Percentiles rank a stretch among this genome's conserved stretches.
Conservation (phyloP, 371 early-diverging fungal species). For the Mortierella sp. region DNA sequence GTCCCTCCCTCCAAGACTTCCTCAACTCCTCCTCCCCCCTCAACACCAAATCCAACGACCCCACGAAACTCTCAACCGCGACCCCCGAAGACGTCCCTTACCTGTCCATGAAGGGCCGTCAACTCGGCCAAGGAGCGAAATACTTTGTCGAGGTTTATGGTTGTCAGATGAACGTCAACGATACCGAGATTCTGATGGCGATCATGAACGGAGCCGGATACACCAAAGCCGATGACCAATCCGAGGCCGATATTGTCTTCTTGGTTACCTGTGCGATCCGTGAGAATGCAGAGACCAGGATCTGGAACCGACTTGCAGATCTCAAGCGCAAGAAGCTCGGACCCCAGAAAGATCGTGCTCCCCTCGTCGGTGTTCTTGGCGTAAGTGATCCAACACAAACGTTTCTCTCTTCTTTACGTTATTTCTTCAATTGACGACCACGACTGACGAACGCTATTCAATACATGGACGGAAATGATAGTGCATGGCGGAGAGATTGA, state of each 20-base stretch:
- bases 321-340: constrained; percentile 71
- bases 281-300: constrained; percentile 82
- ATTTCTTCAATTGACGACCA: neutral
- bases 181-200: constrained; percentile 84
- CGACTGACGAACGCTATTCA: neutral
- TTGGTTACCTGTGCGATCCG: constrained; percentile 87
- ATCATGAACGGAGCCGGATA: constrained; percentile 81
- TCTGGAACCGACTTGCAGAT: constrained; percentile 77
- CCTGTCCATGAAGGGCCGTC: constrained; percentile 59
- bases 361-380: constrained; percentile 84
- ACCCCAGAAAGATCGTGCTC: constrained; percentile 64
- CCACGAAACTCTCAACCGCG: constrained; percentile 29
- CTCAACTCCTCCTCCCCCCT: constrained; percentile 57
- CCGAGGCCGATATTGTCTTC: constrained; percentile 79
- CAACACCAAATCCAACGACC: constrained; percentile 21
- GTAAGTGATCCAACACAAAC: constrained; percentile 51
- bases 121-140: constrained; percentile 60
- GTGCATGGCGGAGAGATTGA: constrained; percentile 86
- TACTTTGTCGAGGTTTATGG: constrained; percentile 86
- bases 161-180: constrained; percentile 88
- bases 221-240: constrained; percentile 65
- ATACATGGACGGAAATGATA: constrained; percentile 12
- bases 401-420: neutral
- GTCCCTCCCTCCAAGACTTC: constrained; percentile 79
- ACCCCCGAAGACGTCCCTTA: constrained; percentile 69